These are phyloP conservation scores for Saturnispora silvae DNA, from an alignment of 805 yeast species.

Conservation along the genomic window DNA sequence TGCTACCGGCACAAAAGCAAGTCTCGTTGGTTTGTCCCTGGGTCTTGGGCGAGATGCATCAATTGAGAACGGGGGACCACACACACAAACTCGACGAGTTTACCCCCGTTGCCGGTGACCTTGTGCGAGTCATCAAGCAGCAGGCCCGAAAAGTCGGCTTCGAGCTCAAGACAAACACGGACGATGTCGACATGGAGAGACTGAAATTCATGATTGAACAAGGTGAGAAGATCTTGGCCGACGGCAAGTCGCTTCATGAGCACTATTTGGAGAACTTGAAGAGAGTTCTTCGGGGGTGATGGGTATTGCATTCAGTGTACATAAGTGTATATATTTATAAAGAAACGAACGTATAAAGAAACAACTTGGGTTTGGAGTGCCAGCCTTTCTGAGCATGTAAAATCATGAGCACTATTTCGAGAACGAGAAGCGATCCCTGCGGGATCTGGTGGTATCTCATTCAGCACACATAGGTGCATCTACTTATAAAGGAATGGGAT, in stretches of 20 bases:
- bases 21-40: slow-evolving; percentile 15
- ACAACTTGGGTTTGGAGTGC: too few relatives aligned
- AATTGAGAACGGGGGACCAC: slow-evolving; percentile 10
- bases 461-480: too few relatives aligned
- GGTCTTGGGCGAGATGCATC: slow-evolving; percentile 16
- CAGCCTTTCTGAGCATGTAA: too few relatives aligned
- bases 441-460: too few relatives aligned
- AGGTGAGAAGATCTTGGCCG: slow-evolving; percentile 10
- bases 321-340: not conserved
- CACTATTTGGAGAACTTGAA: not conserved
- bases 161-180: not conserved
- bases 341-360: too few relatives aligned
- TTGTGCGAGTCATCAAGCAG: slow-evolving; percentile 13
- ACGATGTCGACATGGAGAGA: not conserved
- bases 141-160: slow-evolving; percentile 13
- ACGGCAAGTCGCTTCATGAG: not conserved
- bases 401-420: too few relatives aligned
- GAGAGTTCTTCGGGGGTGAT: not conserved
- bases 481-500: too few relatives aligned
- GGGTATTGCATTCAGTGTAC: not conserved
- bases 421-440: too few relatives aligned
- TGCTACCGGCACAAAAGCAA: slow-evolving; percentile 10
- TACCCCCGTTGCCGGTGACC: slow-evolving; percentile 14
- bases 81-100: not conserved
- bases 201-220: slow-evolving; percentile 1